These are phyloP conservation scores for Scleromitrula shiraiana DNA, from an alignment of 2,329 filamentous ascomycete species.

Conservation along the genomic window DNA sequence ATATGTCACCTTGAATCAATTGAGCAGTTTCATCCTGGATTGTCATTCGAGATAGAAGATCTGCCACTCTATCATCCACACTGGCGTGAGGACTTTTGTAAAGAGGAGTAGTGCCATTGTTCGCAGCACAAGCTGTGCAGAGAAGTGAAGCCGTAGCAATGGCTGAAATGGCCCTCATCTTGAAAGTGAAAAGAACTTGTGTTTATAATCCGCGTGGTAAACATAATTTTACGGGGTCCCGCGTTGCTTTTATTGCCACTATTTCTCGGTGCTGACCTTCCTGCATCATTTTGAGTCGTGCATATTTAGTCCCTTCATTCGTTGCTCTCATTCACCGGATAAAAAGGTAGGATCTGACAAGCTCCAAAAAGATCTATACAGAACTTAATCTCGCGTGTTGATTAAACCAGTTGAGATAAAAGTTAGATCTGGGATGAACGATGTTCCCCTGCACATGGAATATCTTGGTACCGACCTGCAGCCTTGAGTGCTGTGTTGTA, in stretches of 20 bases:
- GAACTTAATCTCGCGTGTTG: background rate
- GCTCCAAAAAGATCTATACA: background rate
- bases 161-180: conserved; percentile 2
- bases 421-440: background rate
- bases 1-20: conserved; percentile 60
- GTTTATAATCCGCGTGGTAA: background rate
- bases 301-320: background rate
- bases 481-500: background rate
- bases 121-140: background rate
- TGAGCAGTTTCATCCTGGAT: conserved; percentile 67
- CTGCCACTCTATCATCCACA: conserved; percentile 56
- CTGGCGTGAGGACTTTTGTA: conserved; percentile 58
- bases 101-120: conserved; percentile 29
- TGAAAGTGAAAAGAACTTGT: background rate
- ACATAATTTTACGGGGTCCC: background rate
- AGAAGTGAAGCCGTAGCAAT: conserved; percentile 2
- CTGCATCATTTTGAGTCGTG: background rate
- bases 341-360: background rate
- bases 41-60: conserved; percentile 65
- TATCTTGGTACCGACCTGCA: conserved; percentile 1
- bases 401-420: background rate
- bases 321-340: conserved; percentile 1
- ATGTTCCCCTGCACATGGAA: background rate
- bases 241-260: conserved; percentile 1
- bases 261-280: conserved; percentile 4